These are phyloP conservation scores for Tuber borchii DNA, from an alignment of 495 filamentous ascomycete genomes.

Conservation along the genomic window DNA sequence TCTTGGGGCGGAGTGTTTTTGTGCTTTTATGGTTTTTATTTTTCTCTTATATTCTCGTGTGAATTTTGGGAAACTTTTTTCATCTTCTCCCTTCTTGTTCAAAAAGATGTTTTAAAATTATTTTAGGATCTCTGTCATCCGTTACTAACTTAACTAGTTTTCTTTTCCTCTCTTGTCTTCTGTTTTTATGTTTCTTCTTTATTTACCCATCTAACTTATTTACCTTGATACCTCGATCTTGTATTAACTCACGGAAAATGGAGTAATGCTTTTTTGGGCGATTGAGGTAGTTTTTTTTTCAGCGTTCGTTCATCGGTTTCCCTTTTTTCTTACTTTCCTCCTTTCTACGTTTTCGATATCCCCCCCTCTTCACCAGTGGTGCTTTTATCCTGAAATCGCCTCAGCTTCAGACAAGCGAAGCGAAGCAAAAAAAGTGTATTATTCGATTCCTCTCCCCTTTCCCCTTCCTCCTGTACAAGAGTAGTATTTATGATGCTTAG, in stretches of 20 bases:
- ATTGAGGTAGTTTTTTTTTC: background rate
- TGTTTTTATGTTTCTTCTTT: slow-evolving; percentile 23
- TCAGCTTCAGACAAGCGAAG: slow-evolving; percentile 3
- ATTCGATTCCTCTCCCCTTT: background rate
- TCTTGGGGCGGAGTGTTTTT: slow-evolving; percentile 29
- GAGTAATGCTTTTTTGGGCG: slow-evolving; percentile 30
- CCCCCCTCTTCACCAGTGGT: background rate
- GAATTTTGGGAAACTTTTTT: slow-evolving; percentile 31
- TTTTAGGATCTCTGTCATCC: slow-evolving; percentile 19
- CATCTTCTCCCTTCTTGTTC: slow-evolving; percentile 39
- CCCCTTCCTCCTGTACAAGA: background rate
- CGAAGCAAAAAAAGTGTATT: background rate
- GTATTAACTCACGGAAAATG: slow-evolving; percentile 38
- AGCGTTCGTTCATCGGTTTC: slow-evolving; percentile 7
- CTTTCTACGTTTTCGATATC: slow-evolving; percentile 5
- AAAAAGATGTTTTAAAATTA: slow-evolving; percentile 32
- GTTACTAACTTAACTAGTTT: slow-evolving; percentile 31
- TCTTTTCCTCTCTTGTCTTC: slow-evolving; percentile 29
- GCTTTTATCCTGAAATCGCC: background rate
- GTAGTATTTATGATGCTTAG: background rate
- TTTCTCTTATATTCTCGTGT: slow-evolving; percentile 22
- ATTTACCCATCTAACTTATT: slow-evolving; percentile 31
- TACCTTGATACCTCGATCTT: slow-evolving; percentile 34
- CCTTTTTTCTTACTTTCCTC: background rate
- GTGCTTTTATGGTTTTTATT: slow-evolving; percentile 35